Evolutionary conservation across 192 early-diverging fungal species (phyloP), one percentile per base, ranked within the genome.

Genomic region (Haplosporangium gracile): DNA sequence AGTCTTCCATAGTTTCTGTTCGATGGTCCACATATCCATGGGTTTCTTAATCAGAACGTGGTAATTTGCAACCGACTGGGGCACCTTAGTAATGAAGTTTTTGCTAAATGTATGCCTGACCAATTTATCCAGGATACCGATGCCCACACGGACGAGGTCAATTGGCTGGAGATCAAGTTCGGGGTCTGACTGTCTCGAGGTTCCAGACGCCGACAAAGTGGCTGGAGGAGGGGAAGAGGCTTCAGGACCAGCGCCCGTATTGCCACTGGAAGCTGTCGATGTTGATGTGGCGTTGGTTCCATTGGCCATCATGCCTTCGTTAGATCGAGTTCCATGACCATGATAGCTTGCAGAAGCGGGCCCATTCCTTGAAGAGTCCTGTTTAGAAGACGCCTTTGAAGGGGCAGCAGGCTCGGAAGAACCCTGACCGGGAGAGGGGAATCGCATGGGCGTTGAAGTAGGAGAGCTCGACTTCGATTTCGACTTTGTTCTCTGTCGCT

Each of bases 11-110:
- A 93, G 79, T 75, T 89, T 93, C 13, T 83, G 77, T 49, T 93
- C 92, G 29, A 90, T 88, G 0, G 91, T 91, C 10, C 74, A 85
- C 49, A 93, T 43, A 72, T 93, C 92, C 90, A 92, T 93, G 15
- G 91, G 88, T 20, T 89, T 76, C 42, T 85, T 87, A 68, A 93
- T 90, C 36, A 89, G 74, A 8, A 80, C 77, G 18, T 92, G 89
- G 74, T 93, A 93, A 18, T 88, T 81, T 15, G 89, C 57, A 2
- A 88, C 70, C 3, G 89, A 81, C 13, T 68, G 69, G 0, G 89
- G 91, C 32, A 92, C 91, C 34, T 80, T 80, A 34, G 74, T 86
- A 63, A 86, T 68, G 60, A 86, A 86, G 65, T 72, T 74, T n/a
- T 81, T 86, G 65, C 78, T 70, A 29, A 80, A 77, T 1, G 84